Conservation (phyloP, 495 filamentous ascomycete species). For the Penicillium chermesinum region DNA sequence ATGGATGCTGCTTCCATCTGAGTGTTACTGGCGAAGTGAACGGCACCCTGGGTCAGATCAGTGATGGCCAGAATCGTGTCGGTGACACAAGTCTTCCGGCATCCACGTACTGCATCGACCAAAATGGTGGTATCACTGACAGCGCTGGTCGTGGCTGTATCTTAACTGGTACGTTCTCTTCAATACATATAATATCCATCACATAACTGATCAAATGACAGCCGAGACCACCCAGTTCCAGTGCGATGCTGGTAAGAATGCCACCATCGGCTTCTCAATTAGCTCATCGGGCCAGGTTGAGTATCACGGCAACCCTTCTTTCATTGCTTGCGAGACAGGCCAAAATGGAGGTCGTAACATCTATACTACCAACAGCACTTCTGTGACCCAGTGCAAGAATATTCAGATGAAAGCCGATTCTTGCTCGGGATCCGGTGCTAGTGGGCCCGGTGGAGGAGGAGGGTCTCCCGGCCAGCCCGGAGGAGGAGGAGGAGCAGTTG, state of each 20-base stretch:
- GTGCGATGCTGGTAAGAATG: slow-evolving; percentile 52
- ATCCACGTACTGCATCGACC: slow-evolving; percentile 43
- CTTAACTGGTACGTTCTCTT: slow-evolving; percentile 42
- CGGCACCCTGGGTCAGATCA: slow-evolving; percentile 48
- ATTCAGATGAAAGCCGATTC: slow-evolving; percentile 45
- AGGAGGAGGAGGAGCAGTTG: no score
- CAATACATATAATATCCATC: slow-evolving; percentile 2
- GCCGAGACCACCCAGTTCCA: slow-evolving; percentile 58
- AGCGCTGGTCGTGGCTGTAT: slow-evolving; percentile 51
- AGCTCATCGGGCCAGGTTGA: slow-evolving; percentile 43
- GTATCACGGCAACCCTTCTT: slow-evolving; percentile 38
- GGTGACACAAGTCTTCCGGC: slow-evolving; percentile 34
- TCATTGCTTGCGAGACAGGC: slow-evolving; percentile 52
- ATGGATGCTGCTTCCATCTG: slow-evolving; percentile 49
- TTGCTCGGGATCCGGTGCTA: slow-evolving; percentile 31
- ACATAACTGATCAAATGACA: slow-evolving; percentile 18
- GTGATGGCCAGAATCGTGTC: slow-evolving; percentile 52
- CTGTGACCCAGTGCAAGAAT: slow-evolving; percentile 41
- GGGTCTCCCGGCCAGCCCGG: not conserved
- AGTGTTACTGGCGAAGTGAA: slow-evolving; percentile 41
- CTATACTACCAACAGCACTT: slow-evolving; percentile 43
- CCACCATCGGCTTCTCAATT: slow-evolving; percentile 45
- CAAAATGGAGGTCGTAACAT: slow-evolving; percentile 46
- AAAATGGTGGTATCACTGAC: slow-evolving; percentile 48
- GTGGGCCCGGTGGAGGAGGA: no score